A percentile compares a stretch with the other conserved stretches of the same genome.
Conservation (phyloP, 2,329 filamentous ascomycete species). For the Fusarium brachygibbosum region DNA sequence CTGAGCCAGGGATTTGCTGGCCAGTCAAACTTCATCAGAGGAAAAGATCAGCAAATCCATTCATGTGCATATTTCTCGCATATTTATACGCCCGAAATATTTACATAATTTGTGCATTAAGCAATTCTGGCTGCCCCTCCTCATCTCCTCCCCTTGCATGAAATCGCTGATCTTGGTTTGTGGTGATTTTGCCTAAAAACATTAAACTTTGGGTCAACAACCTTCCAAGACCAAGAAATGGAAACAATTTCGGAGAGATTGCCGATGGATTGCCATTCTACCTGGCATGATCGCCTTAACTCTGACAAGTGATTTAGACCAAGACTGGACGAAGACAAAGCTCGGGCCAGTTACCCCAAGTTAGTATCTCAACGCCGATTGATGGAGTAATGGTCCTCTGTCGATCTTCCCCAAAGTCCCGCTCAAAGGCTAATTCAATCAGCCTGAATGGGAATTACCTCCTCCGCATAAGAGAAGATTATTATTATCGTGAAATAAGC, state of each 20-base stretch:
- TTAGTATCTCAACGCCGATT: slow-evolving; percentile 22
- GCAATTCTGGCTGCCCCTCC: background rate
- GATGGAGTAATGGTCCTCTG: slow-evolving; percentile 23
- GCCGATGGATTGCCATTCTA: slow-evolving; percentile 8
- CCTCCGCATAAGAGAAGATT: slow-evolving; percentile 4
- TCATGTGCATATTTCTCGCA: slow-evolving; percentile 2
- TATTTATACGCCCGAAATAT: background rate
- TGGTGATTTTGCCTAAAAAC: slow-evolving; percentile 24
- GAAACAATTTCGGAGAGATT: slow-evolving; percentile 20
- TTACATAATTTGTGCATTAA: background rate
- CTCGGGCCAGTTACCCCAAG: slow-evolving; percentile 25
- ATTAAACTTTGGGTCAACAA: slow-evolving; percentile 9
- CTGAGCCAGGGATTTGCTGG: background rate
- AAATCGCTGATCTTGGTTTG: background rate
- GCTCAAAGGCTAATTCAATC: slow-evolving; percentile 29
- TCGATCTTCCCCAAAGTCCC: slow-evolving; percentile 19
- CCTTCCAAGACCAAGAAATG: background rate
- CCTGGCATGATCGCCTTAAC: slow-evolving; percentile 1
- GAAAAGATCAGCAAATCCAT: slow-evolving; percentile 5
- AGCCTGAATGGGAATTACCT: slow-evolving; percentile 31
- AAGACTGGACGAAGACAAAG: slow-evolving; percentile 6
- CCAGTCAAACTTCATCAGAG: background rate
- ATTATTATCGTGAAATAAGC: slow-evolving; percentile 3
- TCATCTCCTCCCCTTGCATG: slow-evolving; percentile 18
- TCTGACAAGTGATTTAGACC: background rate